Base-by-base conservation (phyloP, 108 stramenopile genomes). In the Mediolabrus comicus region DNA sequence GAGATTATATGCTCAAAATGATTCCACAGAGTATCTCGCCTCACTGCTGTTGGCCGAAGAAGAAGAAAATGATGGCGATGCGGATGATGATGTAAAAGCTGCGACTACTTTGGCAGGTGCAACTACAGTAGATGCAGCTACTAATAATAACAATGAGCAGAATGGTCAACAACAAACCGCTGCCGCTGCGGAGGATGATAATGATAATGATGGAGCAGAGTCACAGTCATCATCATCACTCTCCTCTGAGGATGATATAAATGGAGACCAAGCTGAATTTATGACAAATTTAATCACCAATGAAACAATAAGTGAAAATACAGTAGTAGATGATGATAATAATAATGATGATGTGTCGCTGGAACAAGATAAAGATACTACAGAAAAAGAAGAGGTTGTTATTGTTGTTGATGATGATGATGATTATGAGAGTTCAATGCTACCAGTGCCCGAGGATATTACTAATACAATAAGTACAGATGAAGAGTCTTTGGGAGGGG, bases 351-450 rank as follows among this genome's bases (percentile, higher is more conserved):
- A 56, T 29, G 55, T n/a, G 0, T 28, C 27, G 55, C 17, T 4
- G 4, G 19, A 4, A 29, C 55, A 56, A 56, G 55, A 56, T 56
- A 22, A 17, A 4, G 41, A 16, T 4, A 17, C 16, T 4, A 43
- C n/a, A 17, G 41, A 43, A 43, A 16, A 41, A 17, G 41, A 43
- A 9, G 14, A n/a, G n/a, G n/a, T n/a, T n/a, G n/a, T n/a, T n/a
- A n/a, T n/a, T n/a, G n/a, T n/a, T n/a, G 36, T 10, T 2, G 27
- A 19, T 19, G 70, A 71, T 7, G 70, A 71, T 32, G 70, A 71
- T 34, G 70, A 71, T 62, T 71, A 71, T 53, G 70, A 59, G 16
- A 71, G 49, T 46, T 71, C 70, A 0, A 34, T 52, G 46, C 60
- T 53, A 3, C 49, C 70, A 11, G 51, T 66, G 14, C 29, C 27